A percentile compares a stretch with the other conserved stretches of the same genome.
phyloP scores from a whole-genome alignment of 1,284 basidiomycete species.

The Macrocystidia cucumis region DNA sequence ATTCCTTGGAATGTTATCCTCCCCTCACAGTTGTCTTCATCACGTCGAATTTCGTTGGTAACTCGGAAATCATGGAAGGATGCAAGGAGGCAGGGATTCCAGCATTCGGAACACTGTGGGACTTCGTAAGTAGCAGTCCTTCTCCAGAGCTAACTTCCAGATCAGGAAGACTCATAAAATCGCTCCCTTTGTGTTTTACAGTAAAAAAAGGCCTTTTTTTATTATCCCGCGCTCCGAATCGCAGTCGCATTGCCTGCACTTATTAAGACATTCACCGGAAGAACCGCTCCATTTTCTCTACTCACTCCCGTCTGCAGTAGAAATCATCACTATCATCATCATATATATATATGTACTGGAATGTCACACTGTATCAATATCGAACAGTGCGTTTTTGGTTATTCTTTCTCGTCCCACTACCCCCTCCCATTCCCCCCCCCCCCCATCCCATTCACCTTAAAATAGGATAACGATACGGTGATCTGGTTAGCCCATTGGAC shows the following conservation, averaged over 20 bases:
- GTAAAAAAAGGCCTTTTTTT: no score
- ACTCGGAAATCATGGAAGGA: slow-evolving; percentile 70
- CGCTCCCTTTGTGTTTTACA: not conserved
- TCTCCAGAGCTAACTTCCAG: no score
- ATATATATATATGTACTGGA: slow-evolving; percentile 15
- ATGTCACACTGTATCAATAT: slow-evolving; percentile 20
- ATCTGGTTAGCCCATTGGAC: no score
- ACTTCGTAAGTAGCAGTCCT: slow-evolving; percentile 38
- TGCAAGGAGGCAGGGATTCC: slow-evolving; percentile 69
- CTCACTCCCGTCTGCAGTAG: no score
- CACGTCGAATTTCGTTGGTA: slow-evolving; percentile 68
- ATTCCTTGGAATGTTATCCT: slow-evolving; percentile 8
- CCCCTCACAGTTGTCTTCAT: slow-evolving; percentile 57
- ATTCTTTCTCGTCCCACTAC: no score
- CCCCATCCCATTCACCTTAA: no score
- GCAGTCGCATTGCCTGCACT: not conserved
- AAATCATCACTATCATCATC: slow-evolving; percentile 15
- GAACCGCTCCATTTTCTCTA: slow-evolving; percentile 14
- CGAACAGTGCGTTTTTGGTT: slow-evolving; percentile 17
- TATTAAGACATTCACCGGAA: slow-evolving; percentile 1
- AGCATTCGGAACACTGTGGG: slow-evolving; percentile 66
- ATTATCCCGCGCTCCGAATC: no score
- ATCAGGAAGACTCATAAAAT: not conserved
- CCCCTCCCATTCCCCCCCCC: no score
- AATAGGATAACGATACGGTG: no score